Evolutionary conservation across 371 early-diverging fungal species (phyloP).

Genomic region (Spraguea lophii): DNA sequence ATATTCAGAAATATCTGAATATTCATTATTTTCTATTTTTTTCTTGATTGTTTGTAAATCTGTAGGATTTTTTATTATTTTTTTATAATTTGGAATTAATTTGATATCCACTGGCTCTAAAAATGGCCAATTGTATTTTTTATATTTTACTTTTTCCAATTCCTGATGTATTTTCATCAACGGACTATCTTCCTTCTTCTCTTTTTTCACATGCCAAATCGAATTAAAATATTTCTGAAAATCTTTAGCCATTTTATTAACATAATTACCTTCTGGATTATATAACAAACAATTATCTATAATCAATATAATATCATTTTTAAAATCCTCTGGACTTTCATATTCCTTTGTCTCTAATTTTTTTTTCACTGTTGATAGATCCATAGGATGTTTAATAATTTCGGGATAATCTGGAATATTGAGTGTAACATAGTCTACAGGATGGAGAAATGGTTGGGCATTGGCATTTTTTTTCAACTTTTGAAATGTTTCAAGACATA

Average conservation of each 20-base stretch:
- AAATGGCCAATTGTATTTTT: constrained; percentile 42
- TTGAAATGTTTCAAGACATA: constrained; percentile 25
- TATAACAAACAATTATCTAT: constrained; percentile 48
- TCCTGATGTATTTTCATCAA: constrained; percentile 24
- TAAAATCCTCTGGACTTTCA: constrained; percentile 48
- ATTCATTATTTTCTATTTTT: constrained; percentile 27
- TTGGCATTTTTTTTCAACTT: constrained; percentile 40
- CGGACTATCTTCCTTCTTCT: constrained; percentile 2
- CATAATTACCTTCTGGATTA: constrained; percentile 31
- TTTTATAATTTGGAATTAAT: constrained; percentile 40
- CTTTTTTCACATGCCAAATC: constrained; percentile 13
- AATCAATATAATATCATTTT: constrained; percentile 51
- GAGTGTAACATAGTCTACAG: constrained; percentile 71
- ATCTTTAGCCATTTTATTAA: constrained; percentile 33
- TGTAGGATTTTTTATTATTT: constrained; percentile 41
- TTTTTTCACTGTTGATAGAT: constrained; percentile 66
- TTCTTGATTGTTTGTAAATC: constrained; percentile 32
- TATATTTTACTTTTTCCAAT: constrained; percentile 32
- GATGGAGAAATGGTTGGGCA: constrained; percentile 57
- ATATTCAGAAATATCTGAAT: constrained; percentile 32
- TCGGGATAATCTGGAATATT: constrained; percentile 75
- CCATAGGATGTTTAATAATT: constrained; percentile 83
- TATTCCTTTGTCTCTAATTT: constrained; percentile 54
- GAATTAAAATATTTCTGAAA: constrained; percentile 35
- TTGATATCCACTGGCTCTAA: constrained; percentile 36